Conservation (phyloP, 2,329 filamentous ascomycete genomes). For the Fusarium longipes region DNA sequence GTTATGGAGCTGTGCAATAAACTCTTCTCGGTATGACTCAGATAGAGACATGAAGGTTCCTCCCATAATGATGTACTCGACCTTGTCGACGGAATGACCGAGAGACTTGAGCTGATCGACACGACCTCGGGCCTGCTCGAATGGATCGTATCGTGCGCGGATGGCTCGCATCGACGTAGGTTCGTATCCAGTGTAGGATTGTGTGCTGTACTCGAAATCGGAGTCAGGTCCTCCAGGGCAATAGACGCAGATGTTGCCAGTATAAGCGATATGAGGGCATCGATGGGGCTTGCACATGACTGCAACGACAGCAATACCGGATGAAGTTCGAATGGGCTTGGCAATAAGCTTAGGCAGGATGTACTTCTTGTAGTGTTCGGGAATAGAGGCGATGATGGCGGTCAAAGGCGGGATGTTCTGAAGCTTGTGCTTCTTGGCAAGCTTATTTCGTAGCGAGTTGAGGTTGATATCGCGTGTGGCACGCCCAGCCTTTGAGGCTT, state of each 20-base stretch:
- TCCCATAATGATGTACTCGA: conserved; percentile 99
- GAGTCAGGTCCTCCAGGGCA: conserved; percentile 97
- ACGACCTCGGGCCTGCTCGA: conserved; percentile 93
- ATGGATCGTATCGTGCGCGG: conserved; percentile 94
- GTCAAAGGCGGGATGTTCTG: conserved; percentile 90
- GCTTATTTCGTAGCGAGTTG: conserved; percentile 85
- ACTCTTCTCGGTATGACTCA: conserved; percentile 88
- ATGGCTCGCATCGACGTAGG: conserved; percentile 99
- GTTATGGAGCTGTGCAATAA: conserved; percentile 96
- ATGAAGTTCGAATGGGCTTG: conserved; percentile 95
- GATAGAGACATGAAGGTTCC: conserved; percentile 98
- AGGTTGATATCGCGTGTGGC: conserved; percentile 90
- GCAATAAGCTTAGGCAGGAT: conserved; percentile 96
- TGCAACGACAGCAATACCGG: conserved; percentile 96
- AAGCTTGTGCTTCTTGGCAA: conserved; percentile 92
- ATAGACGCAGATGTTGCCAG: conserved; percentile 98
- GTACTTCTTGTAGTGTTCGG: conserved; percentile 99
- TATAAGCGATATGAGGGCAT: conserved; percentile 98
- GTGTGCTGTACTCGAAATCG: conserved; percentile 98
- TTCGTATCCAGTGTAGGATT: conserved; percentile 98
- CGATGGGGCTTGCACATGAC: conserved; percentile 99
- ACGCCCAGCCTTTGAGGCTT: conserved; percentile 79
- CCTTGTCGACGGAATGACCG: conserved; percentile 97
- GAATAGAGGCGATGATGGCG: conserved; percentile 96
- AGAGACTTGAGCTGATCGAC: conserved; percentile 97